A percentile compares a stretch with the other conserved stretches of the same genome.
These are phyloP conservation scores for Luvunga scandens DNA, from an alignment of 345 rosid species.

Conservation along the genomic window DNA sequence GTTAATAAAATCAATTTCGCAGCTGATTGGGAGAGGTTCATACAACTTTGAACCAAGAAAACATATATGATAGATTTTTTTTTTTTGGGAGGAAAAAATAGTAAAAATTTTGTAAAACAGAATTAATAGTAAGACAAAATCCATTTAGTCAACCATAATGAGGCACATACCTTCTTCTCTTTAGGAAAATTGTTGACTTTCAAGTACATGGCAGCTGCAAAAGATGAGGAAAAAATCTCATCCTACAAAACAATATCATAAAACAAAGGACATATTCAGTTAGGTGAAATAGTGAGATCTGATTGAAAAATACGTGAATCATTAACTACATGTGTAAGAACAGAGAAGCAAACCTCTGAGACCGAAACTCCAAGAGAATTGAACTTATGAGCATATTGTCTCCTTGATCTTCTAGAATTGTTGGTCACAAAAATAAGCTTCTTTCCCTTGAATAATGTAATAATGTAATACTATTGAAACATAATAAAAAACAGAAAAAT, in stretches of 20 bases:
- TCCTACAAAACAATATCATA: conserved; percentile 39
- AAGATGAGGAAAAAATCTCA: conserved; percentile 89
- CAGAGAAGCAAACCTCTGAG: conserved; percentile 42
- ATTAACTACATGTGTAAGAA: not conserved
- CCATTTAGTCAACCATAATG: not conserved
- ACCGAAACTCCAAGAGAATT: conserved; percentile 72
- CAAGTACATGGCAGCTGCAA: conserved; percentile 90
- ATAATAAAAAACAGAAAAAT: not conserved
- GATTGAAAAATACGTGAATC: not conserved
- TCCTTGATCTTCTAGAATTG: conserved; percentile 74
- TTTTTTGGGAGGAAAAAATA: too few relatives aligned
- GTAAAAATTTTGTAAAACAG: too few relatives aligned
- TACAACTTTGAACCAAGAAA: not conserved
- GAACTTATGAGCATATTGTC: conserved; percentile 69
- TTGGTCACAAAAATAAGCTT: conserved; percentile 82
- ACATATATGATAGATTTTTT: not conserved
- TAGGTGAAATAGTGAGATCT: not conserved
- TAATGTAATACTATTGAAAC: not conserved
- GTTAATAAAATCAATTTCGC: not conserved
- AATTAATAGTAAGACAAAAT: not conserved
- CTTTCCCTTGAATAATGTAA: conserved; percentile 54
- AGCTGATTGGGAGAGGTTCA: not conserved
- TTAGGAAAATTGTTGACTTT: conserved; percentile 68
- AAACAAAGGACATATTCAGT: not conserved
- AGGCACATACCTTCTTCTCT: conserved; percentile 60